Conservation (phyloP, 768 basidiomycete genomes). For the Kwoniella sp. region DNA sequence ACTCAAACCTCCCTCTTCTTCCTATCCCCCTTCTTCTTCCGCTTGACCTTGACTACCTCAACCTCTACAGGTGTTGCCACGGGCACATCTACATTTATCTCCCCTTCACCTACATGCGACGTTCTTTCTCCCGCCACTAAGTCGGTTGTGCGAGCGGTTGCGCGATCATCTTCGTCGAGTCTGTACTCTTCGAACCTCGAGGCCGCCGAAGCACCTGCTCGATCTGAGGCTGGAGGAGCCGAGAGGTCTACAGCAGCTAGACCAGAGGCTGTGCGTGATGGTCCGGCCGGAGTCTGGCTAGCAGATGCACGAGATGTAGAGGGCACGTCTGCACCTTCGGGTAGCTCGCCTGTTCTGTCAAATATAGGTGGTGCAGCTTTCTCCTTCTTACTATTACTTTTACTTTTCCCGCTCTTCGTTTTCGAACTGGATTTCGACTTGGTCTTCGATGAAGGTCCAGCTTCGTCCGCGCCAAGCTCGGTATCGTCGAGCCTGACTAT, state of each 20-base stretch:
- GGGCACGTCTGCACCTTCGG: conserved; percentile 60
- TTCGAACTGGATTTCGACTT: conserved; percentile 26
- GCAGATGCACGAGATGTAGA: neutral
- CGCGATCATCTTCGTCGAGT: conserved; percentile 30
- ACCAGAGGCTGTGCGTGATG: conserved; percentile 11
- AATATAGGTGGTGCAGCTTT: conserved; percentile 40
- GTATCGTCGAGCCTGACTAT: conserved; percentile 72
- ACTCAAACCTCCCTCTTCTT: conserved; percentile 30
- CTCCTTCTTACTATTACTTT: conserved; percentile 1
- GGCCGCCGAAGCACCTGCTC: neutral
- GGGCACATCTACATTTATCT: conserved; percentile 19
- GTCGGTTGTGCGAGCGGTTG: neutral
- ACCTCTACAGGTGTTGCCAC: conserved; percentile 29
- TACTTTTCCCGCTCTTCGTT: neutral
- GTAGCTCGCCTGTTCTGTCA: conserved; percentile 85
- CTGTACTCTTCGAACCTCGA: conserved; percentile 43
- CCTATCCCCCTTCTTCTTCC: conserved; percentile 49
- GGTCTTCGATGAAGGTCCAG: neutral
- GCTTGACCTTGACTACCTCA: conserved; percentile 51
- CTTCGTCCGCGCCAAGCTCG: conserved; percentile 13
- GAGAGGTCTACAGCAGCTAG: conserved; percentile 41
- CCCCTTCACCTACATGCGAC: neutral
- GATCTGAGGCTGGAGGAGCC: neutral
- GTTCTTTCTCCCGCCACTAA: neutral
- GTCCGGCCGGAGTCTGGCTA: conserved; percentile 1